Percentiles rank a stretch among this genome's conserved stretches.
phyloP scores from a whole-genome alignment of 805 yeast genomes.

The Wickerhamomyces xylosicus region DNA sequence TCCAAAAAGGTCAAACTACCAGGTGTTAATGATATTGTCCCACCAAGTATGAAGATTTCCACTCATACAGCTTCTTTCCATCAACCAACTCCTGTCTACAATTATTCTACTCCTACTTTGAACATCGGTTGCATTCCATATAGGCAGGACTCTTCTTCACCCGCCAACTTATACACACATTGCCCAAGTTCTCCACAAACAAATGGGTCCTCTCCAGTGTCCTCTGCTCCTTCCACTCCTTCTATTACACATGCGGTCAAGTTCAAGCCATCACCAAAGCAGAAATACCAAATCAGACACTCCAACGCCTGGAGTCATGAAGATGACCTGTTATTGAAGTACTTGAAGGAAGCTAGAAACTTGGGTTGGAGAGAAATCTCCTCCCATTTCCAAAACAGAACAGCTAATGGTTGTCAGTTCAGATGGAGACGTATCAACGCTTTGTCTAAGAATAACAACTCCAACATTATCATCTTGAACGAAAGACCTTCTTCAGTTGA shows the following conservation, averaged over 20 bases:
- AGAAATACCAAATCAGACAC: constrained; percentile 12
- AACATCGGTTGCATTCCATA: not conserved
- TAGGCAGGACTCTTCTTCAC: no score
- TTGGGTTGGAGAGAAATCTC: constrained; percentile 75
- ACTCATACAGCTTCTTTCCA: no score
- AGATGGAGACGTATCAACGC: constrained; percentile 51
- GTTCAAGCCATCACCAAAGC: not conserved
- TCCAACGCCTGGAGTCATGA: constrained; percentile 49
- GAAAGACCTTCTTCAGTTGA: not conserved
- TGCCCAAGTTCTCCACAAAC: not conserved
- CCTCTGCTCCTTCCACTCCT: constrained; percentile 2
- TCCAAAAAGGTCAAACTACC: not conserved
- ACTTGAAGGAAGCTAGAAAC: constrained; percentile 56
- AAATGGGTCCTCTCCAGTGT: not conserved
- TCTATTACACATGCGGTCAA: not conserved
- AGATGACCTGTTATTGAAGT: constrained; percentile 49
- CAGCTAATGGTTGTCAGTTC: constrained; percentile 70
- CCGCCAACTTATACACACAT: no score
- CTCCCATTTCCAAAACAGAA: constrained; percentile 52
- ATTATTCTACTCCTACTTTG: not conserved
- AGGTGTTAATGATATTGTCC: not conserved
- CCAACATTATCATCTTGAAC: not conserved
- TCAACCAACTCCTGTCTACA: not conserved
- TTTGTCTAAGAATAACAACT: constrained; percentile 5
- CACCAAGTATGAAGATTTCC: not conserved